Evolutionary conservation across 2,329 filamentous ascomycete species (phyloP).

Genomic region (Aspergillus sp.): DNA sequence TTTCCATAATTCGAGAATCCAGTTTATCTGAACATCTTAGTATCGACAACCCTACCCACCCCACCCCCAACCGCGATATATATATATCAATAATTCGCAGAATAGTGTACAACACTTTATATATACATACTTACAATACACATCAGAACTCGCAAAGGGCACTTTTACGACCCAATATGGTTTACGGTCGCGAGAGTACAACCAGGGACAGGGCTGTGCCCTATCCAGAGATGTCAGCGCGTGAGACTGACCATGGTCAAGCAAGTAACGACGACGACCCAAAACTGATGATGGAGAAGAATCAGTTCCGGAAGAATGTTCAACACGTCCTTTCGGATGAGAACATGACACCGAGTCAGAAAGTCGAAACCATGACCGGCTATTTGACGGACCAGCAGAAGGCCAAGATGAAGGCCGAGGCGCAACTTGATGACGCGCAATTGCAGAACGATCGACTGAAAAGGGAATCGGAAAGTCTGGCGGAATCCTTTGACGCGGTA

Average conservation of each 20-base stretch:
- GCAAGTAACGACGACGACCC: not conserved
- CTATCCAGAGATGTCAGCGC: not conserved
- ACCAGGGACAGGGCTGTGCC: not conserved
- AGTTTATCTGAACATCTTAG: not conserved
- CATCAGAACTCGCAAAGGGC: too few species aligned
- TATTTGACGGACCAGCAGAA: not conserved
- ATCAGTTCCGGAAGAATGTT: not conserved
- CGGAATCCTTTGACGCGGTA: too few species aligned
- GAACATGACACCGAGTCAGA: not conserved
- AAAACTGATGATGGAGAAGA: not conserved
- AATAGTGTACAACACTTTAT: too few species aligned
- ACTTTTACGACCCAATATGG: not conserved
- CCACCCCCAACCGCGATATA: too few species aligned
- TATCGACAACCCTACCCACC: not conserved
- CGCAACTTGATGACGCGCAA: not conserved
- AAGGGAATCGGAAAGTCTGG: not conserved
- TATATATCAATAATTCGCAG: too few species aligned
- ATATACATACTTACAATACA: too few species aligned
- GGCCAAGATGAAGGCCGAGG: not conserved
- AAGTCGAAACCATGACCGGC: not conserved
- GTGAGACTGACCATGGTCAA: not conserved
- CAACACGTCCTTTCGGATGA: not conserved
- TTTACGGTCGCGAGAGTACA: not conserved
- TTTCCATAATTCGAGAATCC: not conserved
- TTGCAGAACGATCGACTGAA: not conserved